Base-by-base conservation (phyloP, 2,329 filamentous ascomycete species). In the Purpureocillium takamizusanense region DNA sequence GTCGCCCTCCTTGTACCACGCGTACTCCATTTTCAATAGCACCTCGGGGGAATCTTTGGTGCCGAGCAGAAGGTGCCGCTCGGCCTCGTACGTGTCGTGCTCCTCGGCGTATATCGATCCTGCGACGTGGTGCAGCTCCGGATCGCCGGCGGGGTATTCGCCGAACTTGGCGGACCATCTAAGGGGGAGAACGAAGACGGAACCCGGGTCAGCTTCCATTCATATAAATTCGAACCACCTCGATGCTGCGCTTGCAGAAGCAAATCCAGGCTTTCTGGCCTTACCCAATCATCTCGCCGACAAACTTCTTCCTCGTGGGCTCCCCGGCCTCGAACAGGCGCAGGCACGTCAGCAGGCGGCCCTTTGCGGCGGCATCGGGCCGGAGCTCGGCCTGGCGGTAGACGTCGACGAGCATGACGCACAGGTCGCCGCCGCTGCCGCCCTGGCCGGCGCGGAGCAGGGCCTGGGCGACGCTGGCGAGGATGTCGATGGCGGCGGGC, bases 371-470 rank as follows among this genome's bases (percentile, higher is more conserved):
- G n/a, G 81, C 70, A 59, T 94, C 84, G 13, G 83, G 79, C 64
- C 76, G 80, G 52, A 89, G 74, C 62, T 84, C 83, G 4, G 84
- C 86, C 65, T 95, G 89, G 56, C 81, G 82, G 70, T 94, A 95
- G 39, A 94, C 86, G 46, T 95, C 92, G 46, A 94, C 74, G 46
- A 98, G 70, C 64, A 95, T 78, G 55, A 92, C 74, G 54, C 84
- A 86, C 43, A 98, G 66, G 58, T 98, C 92, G 35, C 89, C 90
- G 41, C 90, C 92, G 48, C 86, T 94, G 28, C 89, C 89, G 39
- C 88, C 88, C 61, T 95, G 89, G n/a, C 86, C 87, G 18, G 90
- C 89, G 59, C 87, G 84, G 32, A 98, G 75, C 9, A 98, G 76
- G 21, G 89, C 81, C 50, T 85, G 81, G 1, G 90, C 83, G 45